phyloP scores from a whole-genome alignment of 2,329 filamentous ascomycete genomes.

The Onygenales sp. region DNA sequence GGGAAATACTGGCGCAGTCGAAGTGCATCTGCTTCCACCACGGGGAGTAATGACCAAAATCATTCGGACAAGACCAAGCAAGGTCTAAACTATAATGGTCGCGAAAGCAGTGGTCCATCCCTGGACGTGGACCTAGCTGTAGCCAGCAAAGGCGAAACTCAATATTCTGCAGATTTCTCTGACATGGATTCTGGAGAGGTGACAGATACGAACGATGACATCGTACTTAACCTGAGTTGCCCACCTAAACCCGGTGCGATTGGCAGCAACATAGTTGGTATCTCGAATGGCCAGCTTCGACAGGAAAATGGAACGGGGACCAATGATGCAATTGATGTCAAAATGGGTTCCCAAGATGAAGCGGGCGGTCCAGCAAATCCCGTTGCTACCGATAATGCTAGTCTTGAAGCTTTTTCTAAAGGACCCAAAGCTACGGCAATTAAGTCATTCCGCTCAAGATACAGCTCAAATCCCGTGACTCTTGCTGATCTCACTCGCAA shows the following conservation, averaged over 20 bases:
- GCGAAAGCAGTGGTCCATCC: not conserved
- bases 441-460: constrained; percentile 23
- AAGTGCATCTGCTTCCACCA: constrained; percentile 23
- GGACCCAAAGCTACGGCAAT: constrained; percentile 27
- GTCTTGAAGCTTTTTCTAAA: not conserved
- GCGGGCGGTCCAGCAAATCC: not conserved
- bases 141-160: not conserved
- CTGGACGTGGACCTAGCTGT: not conserved
- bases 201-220: constrained; percentile 31
- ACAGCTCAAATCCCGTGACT: constrained; percentile 22
- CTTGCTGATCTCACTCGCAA: constrained; percentile 29
- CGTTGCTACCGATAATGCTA: not conserved
- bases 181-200: constrained; percentile 18
- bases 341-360: not conserved
- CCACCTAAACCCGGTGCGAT: not conserved
- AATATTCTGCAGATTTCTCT: constrained; percentile 17
- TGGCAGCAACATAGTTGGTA: not conserved
- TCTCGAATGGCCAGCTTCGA: not conserved
- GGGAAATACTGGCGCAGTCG: constrained; percentile 28
- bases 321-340: not conserved
- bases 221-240: constrained; percentile 30
- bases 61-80: constrained; percentile 7
- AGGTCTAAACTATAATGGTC: not conserved
- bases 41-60: constrained; percentile 13
- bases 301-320: not conserved